These are phyloP conservation scores for Pythium phragmitis DNA, from an alignment of 352 stramenopile species.

Conservation along the genomic window DNA sequence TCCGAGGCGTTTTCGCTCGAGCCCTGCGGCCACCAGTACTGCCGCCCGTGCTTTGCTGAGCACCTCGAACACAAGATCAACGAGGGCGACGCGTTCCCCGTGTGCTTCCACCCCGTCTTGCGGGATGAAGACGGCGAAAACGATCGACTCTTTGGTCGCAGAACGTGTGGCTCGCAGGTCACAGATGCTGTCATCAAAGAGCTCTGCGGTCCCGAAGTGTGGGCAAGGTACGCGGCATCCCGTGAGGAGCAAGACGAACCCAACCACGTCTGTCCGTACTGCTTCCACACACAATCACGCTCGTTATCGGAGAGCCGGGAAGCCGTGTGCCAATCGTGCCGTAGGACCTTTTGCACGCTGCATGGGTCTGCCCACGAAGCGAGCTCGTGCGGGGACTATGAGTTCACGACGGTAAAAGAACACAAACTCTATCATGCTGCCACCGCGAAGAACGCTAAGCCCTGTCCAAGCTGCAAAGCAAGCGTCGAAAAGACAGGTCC, in stretches of 20 bases:
- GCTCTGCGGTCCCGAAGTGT: constrained; percentile 43
- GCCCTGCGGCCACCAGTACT: constrained; percentile 59
- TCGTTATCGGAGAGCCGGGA: constrained; percentile 39
- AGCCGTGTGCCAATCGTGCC: constrained; percentile 41
- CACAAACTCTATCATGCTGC: constrained; percentile 74
- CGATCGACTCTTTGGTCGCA: constrained; percentile 5
- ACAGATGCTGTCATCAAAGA: constrained; percentile 36
- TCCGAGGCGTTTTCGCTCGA: constrained; percentile 34
- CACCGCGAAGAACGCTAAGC: constrained; percentile 77
- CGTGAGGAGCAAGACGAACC: constrained; percentile 81
- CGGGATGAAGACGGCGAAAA: constrained; percentile 9
- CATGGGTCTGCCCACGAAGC: constrained; percentile 82
- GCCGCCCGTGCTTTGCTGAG: constrained; percentile 44
- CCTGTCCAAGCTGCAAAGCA: constrained; percentile 82
- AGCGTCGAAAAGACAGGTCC: constrained; percentile 77
- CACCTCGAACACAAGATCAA: constrained; percentile 65
- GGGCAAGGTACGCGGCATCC: constrained; percentile 78
- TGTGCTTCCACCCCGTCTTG: constrained; percentile 46
- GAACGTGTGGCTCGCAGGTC: constrained; percentile 40
- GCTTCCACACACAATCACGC: constrained; percentile 49
- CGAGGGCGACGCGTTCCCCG: constrained; percentile 60
- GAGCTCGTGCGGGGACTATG: constrained; percentile 70
- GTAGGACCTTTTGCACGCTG: constrained; percentile 81
- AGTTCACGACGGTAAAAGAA: constrained; percentile 62
- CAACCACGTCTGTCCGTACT: constrained; percentile 54